A percentile compares a stretch with the other conserved stretches of the same genome.
phyloP scores from a whole-genome alignment of 352 stramenopile genomes.

The Thalassiosira livingstoniorum region DNA sequence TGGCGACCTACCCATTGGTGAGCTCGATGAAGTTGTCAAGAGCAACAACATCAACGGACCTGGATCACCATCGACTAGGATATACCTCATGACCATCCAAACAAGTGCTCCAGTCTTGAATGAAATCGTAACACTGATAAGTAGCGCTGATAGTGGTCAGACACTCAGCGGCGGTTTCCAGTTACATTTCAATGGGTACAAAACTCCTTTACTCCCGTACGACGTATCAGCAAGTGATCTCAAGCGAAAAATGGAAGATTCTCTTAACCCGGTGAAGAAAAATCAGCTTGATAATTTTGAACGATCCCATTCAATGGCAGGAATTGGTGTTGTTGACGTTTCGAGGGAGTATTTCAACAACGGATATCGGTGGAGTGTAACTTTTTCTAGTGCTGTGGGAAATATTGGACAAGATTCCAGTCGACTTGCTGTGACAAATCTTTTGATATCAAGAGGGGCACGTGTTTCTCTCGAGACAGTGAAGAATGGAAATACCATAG shows the following conservation, averaged over 20 bases:
- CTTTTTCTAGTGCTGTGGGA: slow-evolving; percentile 89
- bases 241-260: slow-evolving; percentile 77
- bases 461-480: slow-evolving; percentile 81
- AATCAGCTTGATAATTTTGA: slow-evolving; percentile 51
- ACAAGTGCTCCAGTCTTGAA: slow-evolving; percentile 88
- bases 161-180: slow-evolving; percentile 89
- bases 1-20: slow-evolving; percentile 58
- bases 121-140: slow-evolving; percentile 92
- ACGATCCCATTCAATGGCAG: slow-evolving; percentile 37
- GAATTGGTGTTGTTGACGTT: slow-evolving; percentile 64
- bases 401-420: slow-evolving; percentile 76
- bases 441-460: slow-evolving; percentile 87
- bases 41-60: slow-evolving; percentile 94
- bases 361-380: slow-evolving; percentile 88
- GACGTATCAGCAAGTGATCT: slow-evolving; percentile 86
- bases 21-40: slow-evolving; percentile 58
- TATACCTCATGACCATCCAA: slow-evolving; percentile 93
- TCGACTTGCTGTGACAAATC: slow-evolving; percentile 85
- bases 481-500: slow-evolving; percentile 89
- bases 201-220: slow-evolving; percentile 80
- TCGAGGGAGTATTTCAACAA: slow-evolving; percentile 50
- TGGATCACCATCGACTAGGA: slow-evolving; percentile 89
- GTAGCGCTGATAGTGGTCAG: slow-evolving; percentile 86
- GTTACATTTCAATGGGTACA: slow-evolving; percentile 71
- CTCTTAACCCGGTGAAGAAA: slow-evolving; percentile 70